These are phyloP conservation scores for Ogataea nitratoaversa DNA, from an alignment of 805 yeast species.

Conservation along the genomic window DNA sequence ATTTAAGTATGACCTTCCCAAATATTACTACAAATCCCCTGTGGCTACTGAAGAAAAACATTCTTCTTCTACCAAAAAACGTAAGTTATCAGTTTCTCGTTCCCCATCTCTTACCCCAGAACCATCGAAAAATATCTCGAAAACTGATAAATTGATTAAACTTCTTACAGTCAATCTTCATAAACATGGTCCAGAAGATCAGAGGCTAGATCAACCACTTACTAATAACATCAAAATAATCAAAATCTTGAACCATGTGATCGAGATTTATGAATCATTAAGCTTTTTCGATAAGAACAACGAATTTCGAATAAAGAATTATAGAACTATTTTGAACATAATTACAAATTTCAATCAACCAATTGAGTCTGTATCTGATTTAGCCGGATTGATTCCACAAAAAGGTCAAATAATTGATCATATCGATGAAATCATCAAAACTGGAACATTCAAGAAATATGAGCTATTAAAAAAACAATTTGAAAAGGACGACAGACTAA, in stretches of 20 bases:
- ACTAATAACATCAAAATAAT: conserved; percentile 28
- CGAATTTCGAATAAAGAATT: conserved; percentile 23
- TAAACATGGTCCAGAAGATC: not conserved
- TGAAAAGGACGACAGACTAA: conserved; percentile 19
- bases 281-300: conserved; percentile 15
- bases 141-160: not conserved
- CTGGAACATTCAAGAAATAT: conserved; percentile 29
- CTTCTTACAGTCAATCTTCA: not conserved
- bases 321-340: conserved; percentile 40
- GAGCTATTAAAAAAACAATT: conserved; percentile 10
- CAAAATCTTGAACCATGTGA: conserved; percentile 28
- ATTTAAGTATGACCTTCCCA: conserved; percentile 5
- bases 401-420: conserved; percentile 39
- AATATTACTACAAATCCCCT: not conserved
- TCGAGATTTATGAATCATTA: conserved; percentile 23
- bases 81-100: too few species aligned
- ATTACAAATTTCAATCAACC: conserved; percentile 25
- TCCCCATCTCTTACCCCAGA: too few species aligned
- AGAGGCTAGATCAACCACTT: not conserved
- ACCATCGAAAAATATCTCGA: too few species aligned
- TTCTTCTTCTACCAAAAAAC: too few species aligned
- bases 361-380: conserved; percentile 35
- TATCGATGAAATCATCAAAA: conserved; percentile 42
- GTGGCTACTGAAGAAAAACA: not conserved
- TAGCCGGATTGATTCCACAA: conserved; percentile 35